Conservation (phyloP, 2,329 filamentous ascomycete species). For the Colletotrichum sp. region DNA sequence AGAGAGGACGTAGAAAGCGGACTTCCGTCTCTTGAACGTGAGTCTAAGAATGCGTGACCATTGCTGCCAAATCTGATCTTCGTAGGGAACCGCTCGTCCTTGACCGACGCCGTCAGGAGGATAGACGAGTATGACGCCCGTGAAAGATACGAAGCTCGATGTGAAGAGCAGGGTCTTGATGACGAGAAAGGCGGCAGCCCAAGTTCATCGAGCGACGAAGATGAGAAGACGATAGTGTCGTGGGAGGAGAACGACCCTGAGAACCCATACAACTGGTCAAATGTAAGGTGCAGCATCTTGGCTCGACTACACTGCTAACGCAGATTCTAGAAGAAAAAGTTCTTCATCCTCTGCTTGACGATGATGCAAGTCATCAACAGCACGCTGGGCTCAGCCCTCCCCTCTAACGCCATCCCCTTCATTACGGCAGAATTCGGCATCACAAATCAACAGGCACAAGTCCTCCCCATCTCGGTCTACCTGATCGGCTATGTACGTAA, state of each 20-base stretch:
- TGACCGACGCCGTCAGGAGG: not conserved
- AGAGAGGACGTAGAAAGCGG: not conserved
- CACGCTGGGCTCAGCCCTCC: slow-evolving; percentile 69
- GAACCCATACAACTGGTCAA: slow-evolving; percentile 59
- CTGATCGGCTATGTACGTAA: slow-evolving; percentile 63
- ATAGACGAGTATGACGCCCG: slow-evolving; percentile 47
- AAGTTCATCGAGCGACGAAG: slow-evolving; percentile 30
- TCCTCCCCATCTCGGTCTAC: slow-evolving; percentile 67
- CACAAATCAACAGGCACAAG: slow-evolving; percentile 46
- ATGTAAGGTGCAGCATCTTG: slow-evolving; percentile 27
- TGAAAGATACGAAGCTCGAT: slow-evolving; percentile 33
- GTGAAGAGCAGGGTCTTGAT: slow-evolving; percentile 41
- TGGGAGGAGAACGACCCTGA: slow-evolving; percentile 55
- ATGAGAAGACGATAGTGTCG: slow-evolving; percentile 27
- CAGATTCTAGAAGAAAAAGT: slow-evolving; percentile 54
- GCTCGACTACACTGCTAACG: not conserved
- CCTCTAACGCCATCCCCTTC: slow-evolving; percentile 65
- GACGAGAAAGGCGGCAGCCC: slow-evolving; percentile 12
- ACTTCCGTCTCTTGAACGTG: slow-evolving; percentile 1
- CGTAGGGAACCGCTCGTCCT: not conserved
- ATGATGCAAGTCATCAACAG: slow-evolving; percentile 70
- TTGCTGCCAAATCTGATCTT: not conserved
- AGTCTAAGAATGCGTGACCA: not conserved
- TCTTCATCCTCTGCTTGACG: slow-evolving; percentile 56
- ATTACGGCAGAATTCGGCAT: slow-evolving; percentile 64